phyloP scores from a whole-genome alignment of 1,284 basidiomycete genomes.

The Malassezia equina region DNA sequence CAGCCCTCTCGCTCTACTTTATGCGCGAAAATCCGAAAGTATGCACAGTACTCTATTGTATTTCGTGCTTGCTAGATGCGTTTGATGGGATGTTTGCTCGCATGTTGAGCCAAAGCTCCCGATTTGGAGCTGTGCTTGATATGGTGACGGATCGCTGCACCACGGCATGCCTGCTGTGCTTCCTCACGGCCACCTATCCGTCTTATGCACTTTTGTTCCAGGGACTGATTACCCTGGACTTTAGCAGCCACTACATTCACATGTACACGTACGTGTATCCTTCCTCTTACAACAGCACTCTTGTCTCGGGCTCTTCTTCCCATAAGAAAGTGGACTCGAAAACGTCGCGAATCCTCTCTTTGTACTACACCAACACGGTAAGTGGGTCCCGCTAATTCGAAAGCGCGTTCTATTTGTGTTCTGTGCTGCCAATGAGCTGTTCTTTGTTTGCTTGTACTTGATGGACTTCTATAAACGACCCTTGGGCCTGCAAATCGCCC shows the following conservation, averaged over 20 bases:
- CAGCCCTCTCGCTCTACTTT: conserved; percentile 76
- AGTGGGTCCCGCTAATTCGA: conserved; percentile 43
- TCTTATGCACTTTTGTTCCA: conserved; percentile 74
- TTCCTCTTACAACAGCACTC: conserved; percentile 57
- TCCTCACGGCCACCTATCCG: conserved; percentile 81
- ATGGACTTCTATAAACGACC: conserved; percentile 64
- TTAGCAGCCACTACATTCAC: conserved; percentile 98
- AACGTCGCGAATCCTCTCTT: conserved; percentile 79
- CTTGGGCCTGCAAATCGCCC: conserved; percentile 28
- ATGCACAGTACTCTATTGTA: conserved; percentile 77
- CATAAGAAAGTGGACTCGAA: conserved; percentile 86
- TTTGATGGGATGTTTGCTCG: conserved; percentile 92
- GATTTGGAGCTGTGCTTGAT: conserved; percentile 94
- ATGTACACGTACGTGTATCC: conserved; percentile 80
- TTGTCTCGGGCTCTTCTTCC: conserved; percentile 79
- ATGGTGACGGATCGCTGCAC: conserved; percentile 99
- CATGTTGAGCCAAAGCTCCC: conserved; percentile 71
- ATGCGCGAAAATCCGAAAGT: conserved; percentile 75
- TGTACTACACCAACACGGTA: conserved; percentile 87
- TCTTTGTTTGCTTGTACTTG: conserved; percentile 91
- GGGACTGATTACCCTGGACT: conserved; percentile 91
- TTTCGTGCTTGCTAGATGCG: conserved; percentile 90
- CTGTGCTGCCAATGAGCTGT: conserved; percentile 93
- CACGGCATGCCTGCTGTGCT: conserved; percentile 86
- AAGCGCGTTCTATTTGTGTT: conserved; percentile 70